Percentiles rank a stretch among this genome's conserved stretches.
Evolutionary conservation across 1,284 basidiomycete genomes (phyloP).

Genomic region (Grifola frondosa): DNA sequence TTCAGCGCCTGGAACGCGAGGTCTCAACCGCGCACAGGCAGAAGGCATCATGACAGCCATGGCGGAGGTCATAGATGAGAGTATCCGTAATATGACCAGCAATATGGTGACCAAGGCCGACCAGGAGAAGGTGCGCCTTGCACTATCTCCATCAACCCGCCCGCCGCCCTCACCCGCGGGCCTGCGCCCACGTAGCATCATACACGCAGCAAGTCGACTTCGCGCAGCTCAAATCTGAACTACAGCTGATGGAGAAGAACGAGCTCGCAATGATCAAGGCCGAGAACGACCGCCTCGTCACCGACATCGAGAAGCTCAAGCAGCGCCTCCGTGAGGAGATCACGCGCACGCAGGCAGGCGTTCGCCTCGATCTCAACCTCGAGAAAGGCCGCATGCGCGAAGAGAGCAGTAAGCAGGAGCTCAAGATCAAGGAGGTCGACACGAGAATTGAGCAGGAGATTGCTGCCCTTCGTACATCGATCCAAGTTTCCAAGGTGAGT

Average conservation of each 20-base stretch:
- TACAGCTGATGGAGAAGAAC: slow-evolving; percentile 97
- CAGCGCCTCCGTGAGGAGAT: slow-evolving; percentile 92
- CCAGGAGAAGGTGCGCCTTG: slow-evolving; percentile 78
- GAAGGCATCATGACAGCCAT: slow-evolving; percentile 95
- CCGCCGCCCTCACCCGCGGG: not conserved
- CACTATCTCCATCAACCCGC: not conserved
- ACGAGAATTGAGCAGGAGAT: slow-evolving; percentile 98
- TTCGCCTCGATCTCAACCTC: slow-evolving; percentile 92
- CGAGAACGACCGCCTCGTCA: slow-evolving; percentile 89
- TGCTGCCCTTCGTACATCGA: slow-evolving; percentile 84
- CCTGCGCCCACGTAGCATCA: slow-evolving; percentile 59
- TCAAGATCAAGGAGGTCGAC: slow-evolving; percentile 98
- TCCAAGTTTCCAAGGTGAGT: slow-evolving; percentile 86
- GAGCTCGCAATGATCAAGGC: slow-evolving; percentile 95
- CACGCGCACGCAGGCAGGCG: slow-evolving; percentile 90
- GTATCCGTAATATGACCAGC: slow-evolving; percentile 88
- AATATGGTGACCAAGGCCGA: slow-evolving; percentile 94
- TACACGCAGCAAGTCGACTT: slow-evolving; percentile 98
- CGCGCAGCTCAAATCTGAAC: slow-evolving; percentile 93
- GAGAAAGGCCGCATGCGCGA: slow-evolving; percentile 97
- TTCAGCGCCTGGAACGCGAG: slow-evolving; percentile 84
- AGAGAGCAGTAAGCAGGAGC: slow-evolving; percentile 88
- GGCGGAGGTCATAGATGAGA: slow-evolving; percentile 94
- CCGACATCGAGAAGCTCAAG: slow-evolving; percentile 95
- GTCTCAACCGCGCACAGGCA: slow-evolving; percentile 84